Evolutionary conservation across 352 stramenopile genomes (phyloP), one percentile per base, ranked within the genome.

Genomic region (Pythium diclinum): DNA sequence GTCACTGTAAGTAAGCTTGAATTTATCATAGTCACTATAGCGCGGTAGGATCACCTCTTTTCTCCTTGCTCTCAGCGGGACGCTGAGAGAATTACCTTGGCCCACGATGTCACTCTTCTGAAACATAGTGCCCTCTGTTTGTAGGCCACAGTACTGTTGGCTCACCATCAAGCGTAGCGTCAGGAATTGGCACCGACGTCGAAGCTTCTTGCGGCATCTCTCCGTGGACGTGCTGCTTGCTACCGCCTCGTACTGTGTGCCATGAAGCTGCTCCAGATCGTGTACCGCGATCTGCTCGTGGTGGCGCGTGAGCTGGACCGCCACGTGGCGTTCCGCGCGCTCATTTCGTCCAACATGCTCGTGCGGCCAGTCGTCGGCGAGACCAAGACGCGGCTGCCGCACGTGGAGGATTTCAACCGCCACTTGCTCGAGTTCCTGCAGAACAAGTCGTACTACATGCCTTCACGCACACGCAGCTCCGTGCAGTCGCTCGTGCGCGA

Each of bases 201-300:
- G 19, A 51, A 51, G 44, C 44, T 51, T 51, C 44, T 5, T 51
- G 7, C 17, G n/a, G 13, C 32, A 21, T 55, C 56, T 54, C 25
- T 53, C 6, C 13, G 48, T 28, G 19, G 32, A 23, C 30, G 7
- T 5, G 16, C 46, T 13, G 32, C 44, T 10, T 1, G 4, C 23
- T 30, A 17, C 56, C 40, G 23, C 32, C n/a, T 23, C 8, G 28
- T 16, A 38, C 3, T 32, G 6, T 16, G 6, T 53, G 30, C 28
- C 1, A 92, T 89, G 82, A 75, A 74, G 62, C 67, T 92, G 36
- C 55, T 36, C 23, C 78, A 75, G 46, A 58, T 79, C 52, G 62
- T 92, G 42, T 95, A 93, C 66, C 81, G 84, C 10, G 86, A 95
- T 30, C 62, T 95, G 62, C 68, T 93, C 46, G 48, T 61, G 33